phyloP scores from a whole-genome alignment of 345 rosid genomes.

The Xanthoceras sorbifolium region DNA sequence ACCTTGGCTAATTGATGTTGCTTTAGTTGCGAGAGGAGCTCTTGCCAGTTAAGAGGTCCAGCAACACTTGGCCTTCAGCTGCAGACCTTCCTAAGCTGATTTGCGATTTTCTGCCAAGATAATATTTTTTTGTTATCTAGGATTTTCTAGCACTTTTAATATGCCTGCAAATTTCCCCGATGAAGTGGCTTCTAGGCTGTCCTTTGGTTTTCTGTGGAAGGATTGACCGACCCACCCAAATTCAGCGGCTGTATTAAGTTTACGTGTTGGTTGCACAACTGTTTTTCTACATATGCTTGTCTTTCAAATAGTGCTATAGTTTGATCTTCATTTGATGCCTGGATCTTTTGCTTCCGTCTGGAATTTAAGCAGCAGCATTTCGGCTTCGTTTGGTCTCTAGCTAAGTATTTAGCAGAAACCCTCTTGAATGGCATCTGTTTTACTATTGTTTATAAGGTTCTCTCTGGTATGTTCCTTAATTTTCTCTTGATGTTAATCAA shows the following conservation, averaged over 20 bases:
- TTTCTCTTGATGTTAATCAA: background rate
- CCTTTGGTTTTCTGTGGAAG: slow-evolving; percentile 1
- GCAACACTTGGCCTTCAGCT: slow-evolving; percentile 22
- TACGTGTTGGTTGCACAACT: background rate
- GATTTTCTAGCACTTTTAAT: slow-evolving; percentile 4
- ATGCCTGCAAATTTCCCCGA: background rate
- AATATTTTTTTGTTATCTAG: slow-evolving; percentile 8
- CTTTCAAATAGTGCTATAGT: background rate
- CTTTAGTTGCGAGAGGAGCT: slow-evolving; percentile 24
- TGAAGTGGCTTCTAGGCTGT: slow-evolving; percentile 4
- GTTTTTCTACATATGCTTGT: background rate
- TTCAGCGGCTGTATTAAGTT: background rate
- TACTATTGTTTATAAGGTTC: background rate
- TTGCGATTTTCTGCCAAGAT: slow-evolving; percentile 13
- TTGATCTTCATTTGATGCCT: background rate
- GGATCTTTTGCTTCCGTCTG: too few species aligned
- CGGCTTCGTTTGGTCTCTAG: background rate
- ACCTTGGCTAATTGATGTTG: slow-evolving; percentile 13
- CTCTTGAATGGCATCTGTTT: background rate
- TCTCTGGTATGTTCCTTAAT: background rate
- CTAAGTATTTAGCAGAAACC: background rate
- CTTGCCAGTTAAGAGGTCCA: slow-evolving; percentile 1
- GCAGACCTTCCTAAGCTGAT: slow-evolving; percentile 22
- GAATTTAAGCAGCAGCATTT: too few species aligned
- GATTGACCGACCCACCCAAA: background rate